Conservation (phyloP, 352 stramenopile genomes). For the Phytopythium vexans region DNA sequence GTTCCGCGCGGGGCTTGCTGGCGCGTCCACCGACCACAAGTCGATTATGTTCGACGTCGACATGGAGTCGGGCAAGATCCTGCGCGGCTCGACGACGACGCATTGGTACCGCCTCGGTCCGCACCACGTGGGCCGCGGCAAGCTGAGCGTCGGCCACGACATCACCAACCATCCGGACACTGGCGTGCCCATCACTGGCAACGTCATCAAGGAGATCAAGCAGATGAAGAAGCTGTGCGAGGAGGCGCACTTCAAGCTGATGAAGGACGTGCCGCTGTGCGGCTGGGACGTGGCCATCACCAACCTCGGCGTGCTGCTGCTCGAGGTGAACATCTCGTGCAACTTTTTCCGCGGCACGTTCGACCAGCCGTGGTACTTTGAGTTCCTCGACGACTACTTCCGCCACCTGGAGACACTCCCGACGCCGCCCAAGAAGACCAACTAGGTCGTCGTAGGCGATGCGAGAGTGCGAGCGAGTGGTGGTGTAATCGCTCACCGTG, state of each 20-base stretch:
- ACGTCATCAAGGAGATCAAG: slow-evolving; percentile 87
- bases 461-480: not conserved
- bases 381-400: slow-evolving; percentile 87
- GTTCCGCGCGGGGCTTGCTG: slow-evolving; percentile 61
- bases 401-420: slow-evolving; percentile 60
- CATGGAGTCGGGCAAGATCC: slow-evolving; percentile 90
- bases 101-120: slow-evolving; percentile 94
- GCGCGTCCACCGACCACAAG: slow-evolving; percentile 95
- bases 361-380: slow-evolving; percentile 85
- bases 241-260: slow-evolving; percentile 88
- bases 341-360: slow-evolving; percentile 94
- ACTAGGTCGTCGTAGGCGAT: slow-evolving; percentile 13
- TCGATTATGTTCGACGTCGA: slow-evolving; percentile 99
- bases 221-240: slow-evolving; percentile 80
- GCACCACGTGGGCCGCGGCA: slow-evolving; percentile 64
- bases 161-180: slow-evolving; percentile 90
- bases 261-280: slow-evolving; percentile 90
- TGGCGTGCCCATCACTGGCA: slow-evolving; percentile 81
- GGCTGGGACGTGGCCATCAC: slow-evolving; percentile 93
- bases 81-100: slow-evolving; percentile 94
- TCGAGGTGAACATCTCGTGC: slow-evolving; percentile 93
- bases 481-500: not conserved
- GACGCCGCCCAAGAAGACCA: slow-evolving; percentile 42
- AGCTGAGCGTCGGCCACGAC: slow-evolving; percentile 83
- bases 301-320: slow-evolving; percentile 83